These are phyloP conservation scores for Apiotrichum mycotoxinovorans DNA, from an alignment of 1,284 basidiomycete species.

Conservation along the genomic window DNA sequence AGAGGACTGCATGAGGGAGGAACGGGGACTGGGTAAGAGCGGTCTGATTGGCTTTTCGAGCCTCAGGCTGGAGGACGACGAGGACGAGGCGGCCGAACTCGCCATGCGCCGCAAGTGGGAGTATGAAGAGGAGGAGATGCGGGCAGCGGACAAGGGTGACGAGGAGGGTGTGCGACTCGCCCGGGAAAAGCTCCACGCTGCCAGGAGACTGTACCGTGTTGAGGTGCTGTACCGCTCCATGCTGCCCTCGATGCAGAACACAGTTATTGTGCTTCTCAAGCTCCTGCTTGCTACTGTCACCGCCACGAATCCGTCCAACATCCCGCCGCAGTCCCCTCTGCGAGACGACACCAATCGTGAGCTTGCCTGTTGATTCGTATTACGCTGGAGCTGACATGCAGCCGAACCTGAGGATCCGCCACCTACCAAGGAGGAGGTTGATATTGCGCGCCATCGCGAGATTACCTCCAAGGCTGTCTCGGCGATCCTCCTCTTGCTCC, in stretches of 20 bases:
- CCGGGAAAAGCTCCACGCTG: conserved; percentile 67
- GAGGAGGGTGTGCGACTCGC: conserved; percentile 61
- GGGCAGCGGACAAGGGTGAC: conserved; percentile 52
- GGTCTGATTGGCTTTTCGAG: conserved; percentile 59
- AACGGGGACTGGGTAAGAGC: conserved; percentile 69
- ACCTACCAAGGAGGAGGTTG: conserved; percentile 87
- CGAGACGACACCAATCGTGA: conserved; percentile 53
- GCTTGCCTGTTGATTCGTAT: conserved; percentile 22
- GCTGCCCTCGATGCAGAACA: conserved; percentile 74
- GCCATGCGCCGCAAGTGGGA: conserved; percentile 63
- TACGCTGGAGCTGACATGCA: not conserved
- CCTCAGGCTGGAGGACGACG: conserved; percentile 28
- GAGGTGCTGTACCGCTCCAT: conserved; percentile 81
- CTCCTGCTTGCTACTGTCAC: conserved; percentile 83
- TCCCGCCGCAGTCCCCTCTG: not conserved
- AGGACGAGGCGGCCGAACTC: conserved; percentile 48
- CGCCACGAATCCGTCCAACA: conserved; percentile 55
- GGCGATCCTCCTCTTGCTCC: conserved; percentile 79
- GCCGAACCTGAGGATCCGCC: conserved; percentile 58
- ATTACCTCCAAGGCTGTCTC: conserved; percentile 97
- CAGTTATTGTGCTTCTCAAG: conserved; percentile 86
- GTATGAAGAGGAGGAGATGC: conserved; percentile 59
- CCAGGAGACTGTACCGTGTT: conserved; percentile 77
- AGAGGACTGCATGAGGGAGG: conserved; percentile 89
- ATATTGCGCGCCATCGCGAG: conserved; percentile 91